These are phyloP conservation scores for Hydnomerulius pinastri DNA, from an alignment of 768 basidiomycete genomes.

Conservation along the genomic window DNA sequence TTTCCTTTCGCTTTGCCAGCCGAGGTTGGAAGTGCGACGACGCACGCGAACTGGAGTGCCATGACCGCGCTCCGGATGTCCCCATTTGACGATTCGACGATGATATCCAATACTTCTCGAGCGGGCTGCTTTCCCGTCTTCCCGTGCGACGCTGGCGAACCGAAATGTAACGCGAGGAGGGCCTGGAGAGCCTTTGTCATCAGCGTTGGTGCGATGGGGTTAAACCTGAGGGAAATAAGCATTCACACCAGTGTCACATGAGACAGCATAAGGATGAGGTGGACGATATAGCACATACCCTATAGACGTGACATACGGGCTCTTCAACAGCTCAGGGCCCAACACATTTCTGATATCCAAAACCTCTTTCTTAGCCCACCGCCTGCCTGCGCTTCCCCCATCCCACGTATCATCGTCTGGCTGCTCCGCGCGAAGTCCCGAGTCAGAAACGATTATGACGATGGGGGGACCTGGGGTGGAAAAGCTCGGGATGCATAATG, in stretches of 20 bases:
- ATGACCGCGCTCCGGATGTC: constrained; percentile 95
- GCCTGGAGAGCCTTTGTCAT: constrained; percentile 75
- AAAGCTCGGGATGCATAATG: constrained; percentile 43
- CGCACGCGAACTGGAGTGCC: constrained; percentile 85
- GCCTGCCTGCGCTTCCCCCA: constrained; percentile 38
- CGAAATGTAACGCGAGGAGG: constrained; percentile 52
- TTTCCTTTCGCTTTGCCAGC: constrained; percentile 21
- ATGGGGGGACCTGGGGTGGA: constrained; percentile 53
- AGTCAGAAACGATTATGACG: constrained; percentile 81
- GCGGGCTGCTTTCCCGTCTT: constrained; percentile 42
- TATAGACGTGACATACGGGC: constrained; percentile 79
- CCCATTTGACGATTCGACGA: constrained; percentile 81
- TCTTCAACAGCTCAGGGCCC: constrained; percentile 64
- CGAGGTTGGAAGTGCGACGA: constrained; percentile 34
- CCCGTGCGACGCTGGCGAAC: constrained; percentile 21
- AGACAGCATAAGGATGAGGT: no score
- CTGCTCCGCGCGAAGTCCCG: constrained; percentile 73
- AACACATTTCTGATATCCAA: constrained; percentile 72
- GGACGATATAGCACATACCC: no score
- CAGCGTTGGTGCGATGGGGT: constrained; percentile 87
- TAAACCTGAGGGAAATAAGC: constrained; percentile 59
- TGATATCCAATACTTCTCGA: constrained; percentile 69
- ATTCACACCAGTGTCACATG: constrained; percentile 3
- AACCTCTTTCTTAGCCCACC: constrained; percentile 54
- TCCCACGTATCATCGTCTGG: constrained; percentile 51